Evolutionary conservation across 371 early-diverging fungal genomes (phyloP).

Genomic region (Mucor irregularis): DNA sequence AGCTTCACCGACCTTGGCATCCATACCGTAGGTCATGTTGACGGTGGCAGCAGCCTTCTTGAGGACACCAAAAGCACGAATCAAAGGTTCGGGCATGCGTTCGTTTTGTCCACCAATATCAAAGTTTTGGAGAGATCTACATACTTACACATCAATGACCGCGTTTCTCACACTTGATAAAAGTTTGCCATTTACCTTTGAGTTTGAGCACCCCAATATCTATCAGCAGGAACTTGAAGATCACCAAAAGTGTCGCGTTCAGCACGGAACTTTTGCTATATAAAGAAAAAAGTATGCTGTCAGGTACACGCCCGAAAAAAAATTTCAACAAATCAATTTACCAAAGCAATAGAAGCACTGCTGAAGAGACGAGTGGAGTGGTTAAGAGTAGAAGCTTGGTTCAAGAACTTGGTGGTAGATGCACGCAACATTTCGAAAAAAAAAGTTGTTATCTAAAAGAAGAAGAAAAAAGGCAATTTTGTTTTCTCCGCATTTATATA

Average conservation of each 20-base stretch:
- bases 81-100: conserved; percentile 83
- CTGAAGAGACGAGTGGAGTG: conserved; percentile 29
- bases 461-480: conserved; percentile 5
- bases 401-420: conserved; percentile 16
- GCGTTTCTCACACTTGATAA: background rate
- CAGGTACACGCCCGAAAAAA: background rate
- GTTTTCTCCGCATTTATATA: conserved; percentile 5
- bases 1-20: conserved; percentile 67
- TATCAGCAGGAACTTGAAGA: conserved; percentile 82
- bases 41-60: conserved; percentile 88
- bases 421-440: conserved; percentile 23
- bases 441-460: background rate
- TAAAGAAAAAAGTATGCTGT: background rate
- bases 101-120: conserved; percentile 82
- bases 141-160: background rate
- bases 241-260: conserved; percentile 90
- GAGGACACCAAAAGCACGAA: conserved; percentile 85
- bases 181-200: conserved; percentile 60
- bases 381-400: conserved; percentile 17
- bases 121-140: conserved; percentile 78
- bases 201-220: conserved; percentile 91
- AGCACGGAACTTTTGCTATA: conserved; percentile 56
- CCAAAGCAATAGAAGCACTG: conserved; percentile 30
- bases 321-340: conserved; percentile 4
- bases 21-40: conserved; percentile 77